phyloP scores from a whole-genome alignment of 2,329 filamentous ascomycete species.

The Elsinoe perseae region DNA sequence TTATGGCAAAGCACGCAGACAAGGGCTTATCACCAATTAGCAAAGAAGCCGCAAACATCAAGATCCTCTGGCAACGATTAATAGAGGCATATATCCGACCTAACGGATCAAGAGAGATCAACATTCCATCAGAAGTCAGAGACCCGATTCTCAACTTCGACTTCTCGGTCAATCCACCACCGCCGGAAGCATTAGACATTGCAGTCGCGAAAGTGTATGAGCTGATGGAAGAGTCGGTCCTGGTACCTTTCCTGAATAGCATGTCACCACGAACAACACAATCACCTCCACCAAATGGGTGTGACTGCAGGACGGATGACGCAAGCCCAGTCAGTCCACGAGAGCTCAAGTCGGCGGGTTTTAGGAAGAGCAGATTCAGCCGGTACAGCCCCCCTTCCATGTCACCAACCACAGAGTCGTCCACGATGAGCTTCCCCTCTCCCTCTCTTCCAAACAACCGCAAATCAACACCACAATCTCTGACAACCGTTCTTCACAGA shows the following conservation, averaged over 20 bases:
- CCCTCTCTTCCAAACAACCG: constrained; percentile 22
- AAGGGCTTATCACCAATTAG: constrained; percentile 38
- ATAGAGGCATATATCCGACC: constrained; percentile 85
- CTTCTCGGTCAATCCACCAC: constrained; percentile 54
- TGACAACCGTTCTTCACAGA: constrained; percentile 27
- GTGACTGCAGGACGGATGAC: constrained; percentile 22
- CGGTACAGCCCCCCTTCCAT: constrained; percentile 30
- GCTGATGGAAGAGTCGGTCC: constrained; percentile 92
- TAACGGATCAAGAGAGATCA: constrained; percentile 79
- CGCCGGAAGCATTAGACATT: constrained; percentile 68
- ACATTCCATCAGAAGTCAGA: constrained; percentile 77
- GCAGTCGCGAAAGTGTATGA: constrained; percentile 87
- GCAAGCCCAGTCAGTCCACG: constrained; percentile 12
- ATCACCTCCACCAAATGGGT: constrained; percentile 29
- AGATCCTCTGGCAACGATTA: constrained; percentile 77
- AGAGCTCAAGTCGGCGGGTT: constrained; percentile 16
- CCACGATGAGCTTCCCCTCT: constrained; percentile 23
- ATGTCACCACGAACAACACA: constrained; percentile 37
- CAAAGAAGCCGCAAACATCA: constrained; percentile 60
- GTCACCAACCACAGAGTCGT: constrained; percentile 24
- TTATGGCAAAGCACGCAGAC: constrained; percentile 44
- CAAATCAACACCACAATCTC: constrained; percentile 29
- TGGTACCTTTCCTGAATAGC: constrained; percentile 82
- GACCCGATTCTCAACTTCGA: constrained; percentile 65
- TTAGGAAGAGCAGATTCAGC: constrained; percentile 22